Evolutionary conservation across 257 asterid genomes (phyloP).

Genomic region (Solanum bulbocastanum): DNA sequence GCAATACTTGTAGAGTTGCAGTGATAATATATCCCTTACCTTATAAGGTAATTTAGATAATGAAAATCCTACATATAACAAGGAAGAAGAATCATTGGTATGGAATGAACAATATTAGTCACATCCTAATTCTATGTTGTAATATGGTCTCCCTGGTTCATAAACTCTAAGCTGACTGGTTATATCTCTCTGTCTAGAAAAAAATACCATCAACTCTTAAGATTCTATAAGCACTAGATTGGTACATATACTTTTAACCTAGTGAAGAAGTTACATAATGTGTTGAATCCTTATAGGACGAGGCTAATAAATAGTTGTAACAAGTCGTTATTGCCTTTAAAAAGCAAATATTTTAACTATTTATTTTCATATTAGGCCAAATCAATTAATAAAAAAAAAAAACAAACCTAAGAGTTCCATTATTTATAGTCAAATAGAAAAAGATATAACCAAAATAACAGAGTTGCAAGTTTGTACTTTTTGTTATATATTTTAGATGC

Average conservation of each 20-base stretch:
- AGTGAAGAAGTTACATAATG: neutral
- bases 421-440: too few relatives aligned
- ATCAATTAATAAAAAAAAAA: too few relatives aligned
- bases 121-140: neutral
- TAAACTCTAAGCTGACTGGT: neutral
- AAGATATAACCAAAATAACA: too few relatives aligned
- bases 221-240: neutral
- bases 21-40: neutral
- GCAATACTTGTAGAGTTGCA: neutral
- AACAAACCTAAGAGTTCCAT: neutral
- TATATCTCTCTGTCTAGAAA: neutral
- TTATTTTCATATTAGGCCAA: neutral
- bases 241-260: neutral
- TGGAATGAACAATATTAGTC: neutral
- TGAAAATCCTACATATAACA: neutral
- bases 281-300: neutral
- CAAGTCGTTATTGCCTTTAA: too few relatives aligned
- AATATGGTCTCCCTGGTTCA: neutral
- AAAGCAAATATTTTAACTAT: too few relatives aligned
- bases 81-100: neutral
- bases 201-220: neutral
- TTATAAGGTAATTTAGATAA: neutral
- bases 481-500: too few relatives aligned
- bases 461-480: neutral
- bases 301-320: too few relatives aligned